Percentiles rank a stretch among this genome's conserved stretches.
Evolutionary conservation across 2,329 filamentous ascomycete species (phyloP).

Genomic region (Pezicula neosporulosa): DNA sequence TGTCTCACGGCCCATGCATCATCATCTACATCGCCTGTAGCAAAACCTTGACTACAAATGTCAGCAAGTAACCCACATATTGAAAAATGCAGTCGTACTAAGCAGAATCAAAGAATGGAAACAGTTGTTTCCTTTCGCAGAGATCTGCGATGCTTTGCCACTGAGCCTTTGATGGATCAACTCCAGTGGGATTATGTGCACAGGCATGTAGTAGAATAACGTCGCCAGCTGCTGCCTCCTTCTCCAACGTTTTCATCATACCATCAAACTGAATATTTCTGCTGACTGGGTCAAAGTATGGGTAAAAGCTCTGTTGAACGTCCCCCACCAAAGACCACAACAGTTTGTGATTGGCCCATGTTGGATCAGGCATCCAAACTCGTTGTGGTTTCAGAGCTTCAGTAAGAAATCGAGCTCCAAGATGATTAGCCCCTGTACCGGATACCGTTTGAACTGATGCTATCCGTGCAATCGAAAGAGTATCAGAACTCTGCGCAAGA

Average conservation of each 20-base stretch:
- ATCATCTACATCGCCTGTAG: conserved; percentile 25
- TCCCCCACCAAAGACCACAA: conserved; percentile 29
- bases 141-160: conserved; percentile 26
- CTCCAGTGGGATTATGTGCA: conserved; percentile 35
- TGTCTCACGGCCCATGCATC: conserved; percentile 28
- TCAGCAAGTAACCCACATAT: too few relatives aligned
- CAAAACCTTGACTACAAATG: conserved; percentile 28
- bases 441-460: conserved; percentile 35
- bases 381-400: conserved; percentile 19
- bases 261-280: conserved; percentile 25
- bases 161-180: conserved; percentile 28
- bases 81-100: too few relatives aligned
- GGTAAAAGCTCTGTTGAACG: conserved; percentile 25
- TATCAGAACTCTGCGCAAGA: background rate
- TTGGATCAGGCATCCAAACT: conserved; percentile 29
- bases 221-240: conserved; percentile 24
- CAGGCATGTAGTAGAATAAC: conserved; percentile 34
- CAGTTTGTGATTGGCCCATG: conserved; percentile 32
- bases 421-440: conserved; percentile 33
- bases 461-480: conserved; percentile 15
- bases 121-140: conserved; percentile 19
- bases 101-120: conserved; percentile 32
- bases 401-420: conserved; percentile 29
- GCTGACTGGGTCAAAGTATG: conserved; percentile 25
- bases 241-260: conserved; percentile 16